Evolutionary conservation across 2,329 filamentous ascomycete genomes (phyloP).

Genomic region (Fusarium buharicum): DNA sequence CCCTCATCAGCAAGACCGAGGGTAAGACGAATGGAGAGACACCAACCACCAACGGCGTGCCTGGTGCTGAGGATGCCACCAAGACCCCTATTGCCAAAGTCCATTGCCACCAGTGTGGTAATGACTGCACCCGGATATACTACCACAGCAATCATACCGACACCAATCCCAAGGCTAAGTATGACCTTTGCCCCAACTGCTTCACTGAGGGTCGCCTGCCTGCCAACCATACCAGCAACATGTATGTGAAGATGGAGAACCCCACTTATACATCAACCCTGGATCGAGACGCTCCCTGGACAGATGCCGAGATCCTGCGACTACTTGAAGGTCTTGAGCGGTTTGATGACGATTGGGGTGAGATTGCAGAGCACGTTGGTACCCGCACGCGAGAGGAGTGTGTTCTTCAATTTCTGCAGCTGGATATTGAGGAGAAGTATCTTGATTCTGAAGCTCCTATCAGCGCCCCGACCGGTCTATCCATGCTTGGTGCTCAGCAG

Average conservation of each 20-base stretch:
- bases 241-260: conserved; percentile 92
- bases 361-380: conserved; percentile 90
- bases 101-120: conserved; percentile 90
- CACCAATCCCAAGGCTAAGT: conserved; percentile 74
- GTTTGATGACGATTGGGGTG: conserved; percentile 95
- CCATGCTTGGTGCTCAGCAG: conserved; percentile 75
- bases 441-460: conserved; percentile 75
- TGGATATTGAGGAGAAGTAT: conserved; percentile 98
- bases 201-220: conserved; percentile 87
- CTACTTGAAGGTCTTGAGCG: conserved; percentile 91
- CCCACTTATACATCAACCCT: conserved; percentile 80
- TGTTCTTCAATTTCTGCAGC: conserved; percentile 92
- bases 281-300: conserved; percentile 89
- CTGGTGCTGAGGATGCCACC: conserved; percentile 67
- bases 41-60: conserved; percentile 71
- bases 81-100: conserved; percentile 75
- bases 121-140: conserved; percentile 80
- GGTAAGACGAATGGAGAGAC: conserved; percentile 81
- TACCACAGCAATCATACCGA: conserved; percentile 68
- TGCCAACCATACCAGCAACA: conserved; percentile 77
- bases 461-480: conserved; percentile 66
- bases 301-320: conserved; percentile 87
- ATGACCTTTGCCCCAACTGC: conserved; percentile 91
- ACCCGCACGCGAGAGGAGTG: conserved; percentile 95
- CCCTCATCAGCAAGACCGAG: conserved; percentile 75